A percentile compares a stretch with the other conserved stretches of the same genome.
phyloP scores from a whole-genome alignment of 768 basidiomycete genomes.

The Termitomyces sp. region DNA sequence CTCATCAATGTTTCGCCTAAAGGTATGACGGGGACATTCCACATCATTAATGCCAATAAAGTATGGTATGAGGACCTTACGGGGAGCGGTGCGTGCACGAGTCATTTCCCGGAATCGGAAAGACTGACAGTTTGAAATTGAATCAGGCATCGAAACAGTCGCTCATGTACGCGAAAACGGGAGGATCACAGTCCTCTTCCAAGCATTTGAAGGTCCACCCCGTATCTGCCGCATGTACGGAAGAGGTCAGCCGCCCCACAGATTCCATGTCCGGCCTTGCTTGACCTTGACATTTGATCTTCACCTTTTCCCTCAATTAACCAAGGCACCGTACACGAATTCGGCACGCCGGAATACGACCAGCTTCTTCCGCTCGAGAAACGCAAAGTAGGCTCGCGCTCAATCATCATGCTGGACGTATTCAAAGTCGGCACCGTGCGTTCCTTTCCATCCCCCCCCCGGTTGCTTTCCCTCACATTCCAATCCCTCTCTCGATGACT shows the following conservation, averaged over 20 bases:
- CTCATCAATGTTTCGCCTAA: conserved; percentile 70
- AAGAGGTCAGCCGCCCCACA: conserved; percentile 30
- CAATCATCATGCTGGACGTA: conserved; percentile 55
- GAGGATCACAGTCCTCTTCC: conserved; percentile 55
- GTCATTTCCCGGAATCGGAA: background rate
- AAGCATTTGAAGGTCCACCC: conserved; percentile 56
- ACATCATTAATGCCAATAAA: conserved; percentile 41
- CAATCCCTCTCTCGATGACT: background rate
- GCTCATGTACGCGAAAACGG: conserved; percentile 55
- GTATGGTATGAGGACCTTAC: conserved; percentile 76
- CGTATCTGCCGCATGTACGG: conserved; percentile 55
- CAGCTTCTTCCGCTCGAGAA: conserved; percentile 36
- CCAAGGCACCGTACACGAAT: conserved; percentile 54
- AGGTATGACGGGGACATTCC: conserved; percentile 54
- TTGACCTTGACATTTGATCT: no score
- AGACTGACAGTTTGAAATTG: background rate
- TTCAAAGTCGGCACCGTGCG: conserved; percentile 48
- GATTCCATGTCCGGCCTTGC: background rate
- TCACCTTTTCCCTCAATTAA: background rate
- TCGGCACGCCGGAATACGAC: conserved; percentile 58
- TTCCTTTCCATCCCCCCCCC: background rate
- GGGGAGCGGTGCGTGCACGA: conserved; percentile 47
- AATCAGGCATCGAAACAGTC: conserved; percentile 35
- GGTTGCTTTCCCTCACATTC: background rate
- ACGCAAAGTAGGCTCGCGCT: conserved; percentile 52